Evolutionary conservation across 345 rosid species (phyloP).

Genomic region (Hevea brasiliensis): DNA sequence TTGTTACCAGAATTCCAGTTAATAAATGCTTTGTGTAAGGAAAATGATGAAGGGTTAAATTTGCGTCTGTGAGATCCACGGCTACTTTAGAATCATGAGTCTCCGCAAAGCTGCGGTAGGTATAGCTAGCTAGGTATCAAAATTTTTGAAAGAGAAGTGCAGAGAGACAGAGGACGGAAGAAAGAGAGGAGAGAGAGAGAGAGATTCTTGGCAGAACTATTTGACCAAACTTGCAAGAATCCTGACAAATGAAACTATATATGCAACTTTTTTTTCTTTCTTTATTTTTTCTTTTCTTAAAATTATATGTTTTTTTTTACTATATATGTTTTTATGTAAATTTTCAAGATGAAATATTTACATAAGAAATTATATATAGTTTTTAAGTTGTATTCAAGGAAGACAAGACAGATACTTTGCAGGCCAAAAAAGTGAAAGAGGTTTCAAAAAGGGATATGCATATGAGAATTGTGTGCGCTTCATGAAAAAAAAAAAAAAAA

Average conservation of each 20-base stretch:
- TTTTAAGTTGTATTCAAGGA: too few relatives aligned
- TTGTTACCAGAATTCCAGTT: not conserved
- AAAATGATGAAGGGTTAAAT: too few relatives aligned
- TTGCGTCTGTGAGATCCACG: not conserved
- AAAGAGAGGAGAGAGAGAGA: too few relatives aligned
- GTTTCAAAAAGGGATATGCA: constrained; percentile 20
- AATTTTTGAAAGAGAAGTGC: not conserved
- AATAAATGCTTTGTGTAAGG: too few relatives aligned
- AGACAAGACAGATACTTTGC: not conserved
- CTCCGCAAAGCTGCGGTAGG: not conserved
- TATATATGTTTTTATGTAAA: too few relatives aligned
- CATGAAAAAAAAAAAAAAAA: too few relatives aligned
- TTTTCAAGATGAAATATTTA: not conserved
- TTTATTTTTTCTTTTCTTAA: too few relatives aligned
- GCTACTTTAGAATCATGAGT: constrained; percentile 1
- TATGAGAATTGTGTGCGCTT: not conserved
- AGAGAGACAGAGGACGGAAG: too few relatives aligned
- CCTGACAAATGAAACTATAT: not conserved
- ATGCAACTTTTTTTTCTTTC: not conserved
- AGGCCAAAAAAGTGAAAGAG: constrained; percentile 21
- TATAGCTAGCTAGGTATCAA: not conserved
- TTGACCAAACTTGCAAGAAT: constrained; percentile 9
- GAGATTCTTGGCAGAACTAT: constrained; percentile 1
- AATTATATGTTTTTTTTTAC: too few relatives aligned
- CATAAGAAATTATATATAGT: not conserved